Conservation (phyloP, 495 filamentous ascomycete genomes). For the Penicillium steckii region DNA sequence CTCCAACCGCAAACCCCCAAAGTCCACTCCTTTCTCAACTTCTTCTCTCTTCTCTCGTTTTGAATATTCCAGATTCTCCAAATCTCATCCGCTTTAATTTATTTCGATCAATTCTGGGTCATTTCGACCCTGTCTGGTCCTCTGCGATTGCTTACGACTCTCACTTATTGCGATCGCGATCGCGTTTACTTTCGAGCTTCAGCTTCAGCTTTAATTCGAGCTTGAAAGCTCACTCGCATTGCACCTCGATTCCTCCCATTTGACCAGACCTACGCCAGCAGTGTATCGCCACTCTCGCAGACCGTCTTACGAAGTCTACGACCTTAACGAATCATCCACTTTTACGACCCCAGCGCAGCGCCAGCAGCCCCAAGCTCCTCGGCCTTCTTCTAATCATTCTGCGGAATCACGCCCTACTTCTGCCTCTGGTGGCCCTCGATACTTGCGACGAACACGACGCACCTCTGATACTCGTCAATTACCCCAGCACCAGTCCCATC, state of each 20-base stretch:
- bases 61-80: constrained; percentile 3
- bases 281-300: constrained; percentile 41
- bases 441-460: constrained; percentile 49
- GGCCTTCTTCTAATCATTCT: constrained; percentile 31
- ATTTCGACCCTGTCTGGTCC: neutral
- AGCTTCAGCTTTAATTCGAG: constrained; percentile 5
- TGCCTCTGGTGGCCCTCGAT: constrained; percentile 49
- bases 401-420: constrained; percentile 48
- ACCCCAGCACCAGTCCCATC: constrained; percentile 34
- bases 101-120: constrained; percentile 1
- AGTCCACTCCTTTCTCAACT: constrained; percentile 4
- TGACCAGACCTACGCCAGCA: constrained; percentile 27
- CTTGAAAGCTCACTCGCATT: constrained; percentile 31
- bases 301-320: constrained; percentile 60
- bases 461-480: constrained; percentile 29
- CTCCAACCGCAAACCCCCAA: neutral
- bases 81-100: neutral
- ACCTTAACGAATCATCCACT: constrained; percentile 51
- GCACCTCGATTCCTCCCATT: constrained; percentile 26
- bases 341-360: constrained; percentile 56
- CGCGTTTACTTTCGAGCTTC: constrained; percentile 9
- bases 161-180: constrained; percentile 4
- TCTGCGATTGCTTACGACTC: neutral
- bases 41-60: constrained; percentile 5
- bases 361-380: constrained; percentile 52